Evolutionary conservation across 176 grass and related monocot species (phyloP), one percentile per base, ranked within the genome.

Genomic region (Dendrocalamus sinicus): DNA sequence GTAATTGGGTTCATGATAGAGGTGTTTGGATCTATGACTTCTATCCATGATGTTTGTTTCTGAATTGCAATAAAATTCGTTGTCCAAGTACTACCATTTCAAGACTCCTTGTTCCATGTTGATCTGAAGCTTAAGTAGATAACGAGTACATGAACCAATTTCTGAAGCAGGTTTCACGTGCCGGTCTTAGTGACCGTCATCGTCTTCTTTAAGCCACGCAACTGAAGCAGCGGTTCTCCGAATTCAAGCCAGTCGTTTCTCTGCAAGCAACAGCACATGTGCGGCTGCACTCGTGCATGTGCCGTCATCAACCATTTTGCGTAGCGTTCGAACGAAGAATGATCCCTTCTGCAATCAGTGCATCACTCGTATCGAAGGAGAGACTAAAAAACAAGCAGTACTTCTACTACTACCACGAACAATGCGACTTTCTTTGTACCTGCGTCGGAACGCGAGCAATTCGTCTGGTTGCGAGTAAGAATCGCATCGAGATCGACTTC

Each of bases 171-270:
- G 50, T 54, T 76, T 19, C 24, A 54, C 20, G 32, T 66, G 79
- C 79, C 62, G 23, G 3, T 16, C 44, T 12, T 54, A 23, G 68
- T 28, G 52, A 54, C 65, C 65, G 66, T 7, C 40, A 47, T 8
- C 65, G 83, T 78, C 64, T 45, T 37, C 17, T 15, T 60, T 50
- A 60, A 59, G 74, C 65, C 45, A 77, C 83, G 64, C 63, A 71
- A 79, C 1, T 26, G 54, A 35, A 68, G 15, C 61, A 5, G 37
- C 19, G n/a, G 37, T 67, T 10, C 67, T 26, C 20, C 0, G 28
- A 57, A 17, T 45, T 17, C 9, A 64, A 52, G 30, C n/a, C 30
- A 65, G 45, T 10, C n/a, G 10, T 9, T 8, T 3, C n/a, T 12
- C 52, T 12, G 19, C 71, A 75, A 74, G 70, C 58, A 74, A 81